Base-by-base conservation (phyloP, 176 grass and related monocot species). In the Oryza meyeriana region DNA sequence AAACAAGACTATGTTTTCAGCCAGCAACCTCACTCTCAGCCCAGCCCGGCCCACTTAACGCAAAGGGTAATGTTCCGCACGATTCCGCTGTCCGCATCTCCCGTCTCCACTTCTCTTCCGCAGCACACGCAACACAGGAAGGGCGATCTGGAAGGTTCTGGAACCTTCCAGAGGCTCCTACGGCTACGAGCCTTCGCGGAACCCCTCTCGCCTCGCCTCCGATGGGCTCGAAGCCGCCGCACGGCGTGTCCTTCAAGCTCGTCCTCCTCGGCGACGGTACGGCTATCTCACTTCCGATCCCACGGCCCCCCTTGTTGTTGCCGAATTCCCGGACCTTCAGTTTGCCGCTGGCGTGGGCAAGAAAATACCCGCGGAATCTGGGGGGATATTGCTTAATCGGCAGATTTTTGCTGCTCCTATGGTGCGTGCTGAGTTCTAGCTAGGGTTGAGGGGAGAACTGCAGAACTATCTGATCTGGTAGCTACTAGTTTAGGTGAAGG, bases 251-350 rank as follows among this genome's bases (percentile, higher is more conserved):
- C 45, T 92, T 95, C 81, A 95, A 95, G 79, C 75, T 95, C 75
- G 93, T 95, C 38, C 88, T 95, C 25, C 93, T 95, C 26, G 90
- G 90, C 66, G 93, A 95, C 58, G 88, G 90, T 95, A 84, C 47
- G 40, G 5, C 12, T 6, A 2, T 4, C 35, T 69, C 44, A 39
- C 24, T 17, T 55, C 20, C 50, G 1, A 22, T 55, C 38, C 45
- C 59, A 6, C 67, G 6, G 17, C 48, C 20, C 50, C 7, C 20
- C 14, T 48, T 5, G 1, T 55, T 55, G 4, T 16, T 25, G 50
- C 28, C 13, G 18, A 36, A 61, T 35, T 67, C 50, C 38, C 33
- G 17, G 38, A 70, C 64, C 36, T 25, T 80, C 75, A n/a, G 12
- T 30, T 31, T 9, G 48, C 25, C 29, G 18, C 28, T 7, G 12